Base-by-base conservation (phyloP, 2,329 filamentous ascomycete genomes). In the Xylaria sp. region DNA sequence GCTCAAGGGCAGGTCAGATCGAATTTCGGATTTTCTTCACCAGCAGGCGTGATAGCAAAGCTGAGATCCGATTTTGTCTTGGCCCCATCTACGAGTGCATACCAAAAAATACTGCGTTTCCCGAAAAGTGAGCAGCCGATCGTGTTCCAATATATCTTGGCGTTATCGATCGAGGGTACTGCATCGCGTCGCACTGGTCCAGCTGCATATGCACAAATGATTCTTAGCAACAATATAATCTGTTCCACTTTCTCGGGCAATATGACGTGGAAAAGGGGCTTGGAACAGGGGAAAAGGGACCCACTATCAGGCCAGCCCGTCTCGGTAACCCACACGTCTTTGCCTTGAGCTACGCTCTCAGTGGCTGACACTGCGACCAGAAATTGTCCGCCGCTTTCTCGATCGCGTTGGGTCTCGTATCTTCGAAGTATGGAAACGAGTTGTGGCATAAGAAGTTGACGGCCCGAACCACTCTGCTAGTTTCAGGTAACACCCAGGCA, bases 51-150 rank as follows among this genome's bases (percentile, higher is more conserved):
- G 23, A 74, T 52, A 11, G 57, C 67, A 38, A 74, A 74, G 17
- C 70, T 72, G 25, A 74, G 68, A 19, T 72, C 67, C 3, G 64
- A 64, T 52, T 71, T 78, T 43, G 75, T 76, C 35, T 73, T 76
- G 59, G 74, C 76, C 33, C 78, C 79, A 68, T 87, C 84, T 65
- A 83, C 79, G n/a, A 86, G 77, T 23, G 80, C 83, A 71, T 82
- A 84, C 80, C 84, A 87, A 75, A 81, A 87, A 28, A 80, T 79
- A 56, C 75, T 77, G 51, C 75, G 75, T 25, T 69, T 61, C n/a
- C 70, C 69, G 51, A 75, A 74, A 6, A 73, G 63, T 19, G 67
- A 62, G 52, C 72, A 75, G n/a, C 72, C 72, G 15, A 75, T 61
- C 2, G 72, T 69, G 25, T 72, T 65, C 71, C 75, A 77, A 67